Percentiles rank a stretch among this genome's conserved stretches.
Conservation (phyloP, 108 stramenopile species). For the Skeletonema grethae region DNA sequence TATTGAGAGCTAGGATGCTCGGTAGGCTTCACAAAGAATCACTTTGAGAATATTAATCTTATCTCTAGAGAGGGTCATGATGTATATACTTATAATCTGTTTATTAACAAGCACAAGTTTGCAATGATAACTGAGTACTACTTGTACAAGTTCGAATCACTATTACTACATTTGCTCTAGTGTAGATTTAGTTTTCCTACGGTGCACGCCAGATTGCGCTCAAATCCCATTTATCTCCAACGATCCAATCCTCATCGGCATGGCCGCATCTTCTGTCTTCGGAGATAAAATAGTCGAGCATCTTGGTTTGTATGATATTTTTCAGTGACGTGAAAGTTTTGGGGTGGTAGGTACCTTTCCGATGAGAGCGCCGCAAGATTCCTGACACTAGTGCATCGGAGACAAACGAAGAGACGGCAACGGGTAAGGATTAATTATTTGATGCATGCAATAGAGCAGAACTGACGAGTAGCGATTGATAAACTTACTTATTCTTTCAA, state of each 20-base stretch:
- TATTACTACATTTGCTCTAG: too few relatives aligned
- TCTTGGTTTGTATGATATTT: neutral
- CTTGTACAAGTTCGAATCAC: too few relatives aligned
- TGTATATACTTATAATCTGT: too few relatives aligned
- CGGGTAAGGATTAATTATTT: neutral
- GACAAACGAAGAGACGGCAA: neutral
- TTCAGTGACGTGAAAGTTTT: neutral
- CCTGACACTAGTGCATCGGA: neutral
- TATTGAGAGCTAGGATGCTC: neutral
- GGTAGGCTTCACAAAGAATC: neutral
- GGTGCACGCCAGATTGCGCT: too few relatives aligned
- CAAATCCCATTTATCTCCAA: neutral
- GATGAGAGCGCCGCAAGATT: neutral
- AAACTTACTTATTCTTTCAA: neutral
- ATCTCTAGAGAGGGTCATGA: too few relatives aligned
- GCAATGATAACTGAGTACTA: too few relatives aligned
- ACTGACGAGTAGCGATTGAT: neutral
- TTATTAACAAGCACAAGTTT: too few relatives aligned
- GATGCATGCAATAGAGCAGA: neutral
- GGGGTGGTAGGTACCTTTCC: neutral
- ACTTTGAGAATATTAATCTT: neutral
- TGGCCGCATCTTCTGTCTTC: neutral
- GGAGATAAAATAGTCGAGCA: neutral
- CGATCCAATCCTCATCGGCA: neutral
- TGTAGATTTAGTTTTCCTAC: too few relatives aligned